These are phyloP conservation scores for Aspergillus viridinutans DNA, from an alignment of 2,329 filamentous ascomycete species.

Conservation along the genomic window DNA sequence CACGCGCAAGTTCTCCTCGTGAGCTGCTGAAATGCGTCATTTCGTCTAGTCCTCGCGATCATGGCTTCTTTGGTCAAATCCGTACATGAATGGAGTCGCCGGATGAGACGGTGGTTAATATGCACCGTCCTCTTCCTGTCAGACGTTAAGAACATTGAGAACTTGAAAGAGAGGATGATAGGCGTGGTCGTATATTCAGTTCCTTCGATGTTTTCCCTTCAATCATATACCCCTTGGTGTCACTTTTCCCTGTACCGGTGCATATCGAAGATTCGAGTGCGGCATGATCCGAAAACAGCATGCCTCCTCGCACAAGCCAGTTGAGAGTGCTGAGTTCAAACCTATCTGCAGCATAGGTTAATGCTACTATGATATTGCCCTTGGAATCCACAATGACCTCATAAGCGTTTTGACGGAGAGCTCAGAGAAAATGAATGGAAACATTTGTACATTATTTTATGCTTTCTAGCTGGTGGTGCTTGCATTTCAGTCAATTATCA, in stretches of 20 bases:
- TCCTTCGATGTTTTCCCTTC: neutral
- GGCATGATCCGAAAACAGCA: neutral
- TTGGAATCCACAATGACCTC: neutral
- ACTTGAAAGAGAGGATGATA: neutral
- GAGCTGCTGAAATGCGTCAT: conserved; percentile 14
- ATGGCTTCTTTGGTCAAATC: neutral
- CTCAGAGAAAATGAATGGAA: neutral
- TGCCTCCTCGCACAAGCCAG: neutral
- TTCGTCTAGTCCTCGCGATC: neutral
- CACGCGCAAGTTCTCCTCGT: conserved; percentile 75
- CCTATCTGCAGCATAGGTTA: neutral
- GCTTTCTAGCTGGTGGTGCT: neutral
- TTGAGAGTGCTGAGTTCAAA: neutral
- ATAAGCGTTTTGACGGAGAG: neutral
- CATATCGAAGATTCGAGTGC: neutral
- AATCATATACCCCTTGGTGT: neutral
- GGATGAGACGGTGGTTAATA: neutral
- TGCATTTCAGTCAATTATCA: neutral
- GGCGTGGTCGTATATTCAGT: neutral
- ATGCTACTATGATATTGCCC: neutral
- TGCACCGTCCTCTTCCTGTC: neutral
- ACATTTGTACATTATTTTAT: neutral
- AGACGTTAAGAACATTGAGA: neutral
- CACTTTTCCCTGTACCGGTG: neutral
- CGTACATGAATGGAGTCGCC: neutral